Conservation (phyloP, 257 asterid species). For the Plantago elongata region DNA sequence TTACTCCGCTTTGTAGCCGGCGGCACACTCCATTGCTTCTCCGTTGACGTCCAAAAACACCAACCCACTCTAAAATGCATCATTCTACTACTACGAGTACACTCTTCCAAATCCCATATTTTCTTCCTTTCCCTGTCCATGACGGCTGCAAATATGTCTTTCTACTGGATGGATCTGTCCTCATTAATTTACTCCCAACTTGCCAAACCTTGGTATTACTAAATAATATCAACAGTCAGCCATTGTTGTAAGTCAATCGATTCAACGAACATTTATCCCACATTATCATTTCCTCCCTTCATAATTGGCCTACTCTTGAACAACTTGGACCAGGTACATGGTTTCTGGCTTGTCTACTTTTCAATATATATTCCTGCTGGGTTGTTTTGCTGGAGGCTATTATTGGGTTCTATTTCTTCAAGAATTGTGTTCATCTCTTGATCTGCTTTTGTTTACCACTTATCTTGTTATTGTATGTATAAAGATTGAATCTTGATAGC, state of each 20-base stretch:
- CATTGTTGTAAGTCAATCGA: too few relatives aligned
- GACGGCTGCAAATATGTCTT: background rate
- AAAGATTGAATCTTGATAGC: constrained; percentile 17
- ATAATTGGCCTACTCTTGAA: too few relatives aligned
- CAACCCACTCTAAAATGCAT: background rate
- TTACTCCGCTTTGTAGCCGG: background rate
- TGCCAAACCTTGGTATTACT: too few relatives aligned
- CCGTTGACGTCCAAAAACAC: background rate
- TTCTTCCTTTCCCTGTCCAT: background rate
- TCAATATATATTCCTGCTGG: too few relatives aligned
- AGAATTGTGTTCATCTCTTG: background rate
- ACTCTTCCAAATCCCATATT: background rate
- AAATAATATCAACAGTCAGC: too few relatives aligned
- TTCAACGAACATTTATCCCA: too few relatives aligned
- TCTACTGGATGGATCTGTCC: background rate
- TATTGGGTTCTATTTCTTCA: background rate
- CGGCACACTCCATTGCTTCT: background rate
- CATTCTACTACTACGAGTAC: background rate
- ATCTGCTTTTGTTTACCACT: background rate
- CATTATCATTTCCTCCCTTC: too few relatives aligned
- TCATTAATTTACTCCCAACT: too few relatives aligned
- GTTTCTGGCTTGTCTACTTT: too few relatives aligned
- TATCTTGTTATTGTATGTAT: background rate
- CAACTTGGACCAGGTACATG: too few relatives aligned
- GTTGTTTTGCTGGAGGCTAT: too few relatives aligned